Base-by-base conservation (phyloP, 441 rosid genomes). In the Populus tomentosa region DNA sequence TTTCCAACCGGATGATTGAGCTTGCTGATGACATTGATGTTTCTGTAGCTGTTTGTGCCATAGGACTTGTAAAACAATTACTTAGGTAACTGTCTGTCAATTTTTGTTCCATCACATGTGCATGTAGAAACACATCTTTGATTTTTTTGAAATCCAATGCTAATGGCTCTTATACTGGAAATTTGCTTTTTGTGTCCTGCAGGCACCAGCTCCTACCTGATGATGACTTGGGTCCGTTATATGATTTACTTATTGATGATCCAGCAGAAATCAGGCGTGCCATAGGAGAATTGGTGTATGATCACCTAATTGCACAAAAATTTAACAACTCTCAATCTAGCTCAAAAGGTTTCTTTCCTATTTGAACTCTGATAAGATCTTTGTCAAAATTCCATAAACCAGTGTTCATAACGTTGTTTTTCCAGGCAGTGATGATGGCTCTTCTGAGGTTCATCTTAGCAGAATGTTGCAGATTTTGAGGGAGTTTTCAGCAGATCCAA, bases 11-110 rank as follows among this genome's bases (percentile, higher is more conserved):
- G 80, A 96, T 96, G 99, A 96, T 96, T 78, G 98, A 97, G 86
- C 98, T 97, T 87, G 98, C 97, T 81, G 99, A 93, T 89, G 98
- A 97, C 82, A 83, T 90, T 81, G 98, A 97, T 84, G 86, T 97
- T 85, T 80, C 98, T 66, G 97, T 92, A 74, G 99, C 98, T 81
- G 98, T 97, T 38, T 90, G 95, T 79, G 97, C 97, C 75, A 93
- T 97, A 78, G 97, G 97, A 74, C 97, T 94, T 73, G 97, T 97
- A 75, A 97, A 92, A 87, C 99, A 93, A 85, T 86, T 97, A 72
- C 89, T 97, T 59, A 89, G 99, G 99, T 97, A 81, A 79, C 78
- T 70, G 7, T 67, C 26, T 38, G 23, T 78, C n/a, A 33, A 21
- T 9, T 62, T 70, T 53, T 7, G 32, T 3, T 53, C 61, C n/a